Conservation (phyloP, 2,329 filamentous ascomycete genomes). For the Fusarium mexicanum region DNA sequence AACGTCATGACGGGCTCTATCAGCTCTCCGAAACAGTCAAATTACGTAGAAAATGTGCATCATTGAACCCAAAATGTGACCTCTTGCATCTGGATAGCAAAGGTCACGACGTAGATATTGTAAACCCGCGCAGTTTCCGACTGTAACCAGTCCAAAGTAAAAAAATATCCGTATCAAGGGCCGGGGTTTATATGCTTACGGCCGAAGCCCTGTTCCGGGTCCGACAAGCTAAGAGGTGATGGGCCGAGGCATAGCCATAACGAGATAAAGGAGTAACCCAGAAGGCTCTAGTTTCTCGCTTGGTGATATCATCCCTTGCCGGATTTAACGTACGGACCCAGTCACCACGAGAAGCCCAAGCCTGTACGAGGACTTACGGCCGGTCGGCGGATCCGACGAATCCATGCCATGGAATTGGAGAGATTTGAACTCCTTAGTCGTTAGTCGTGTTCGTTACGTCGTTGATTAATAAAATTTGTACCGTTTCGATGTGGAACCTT, state of each 20-base stretch:
- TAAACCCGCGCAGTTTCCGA: background rate
- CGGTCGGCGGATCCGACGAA: conserved; percentile 26
- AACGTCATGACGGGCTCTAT: background rate
- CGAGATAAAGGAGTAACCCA: background rate
- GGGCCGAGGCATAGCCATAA: conserved; percentile 21
- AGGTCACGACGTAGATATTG: background rate
- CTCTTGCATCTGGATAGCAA: background rate
- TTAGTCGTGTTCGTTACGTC: background rate
- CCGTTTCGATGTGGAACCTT: background rate
- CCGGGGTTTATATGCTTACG: conserved; percentile 22
- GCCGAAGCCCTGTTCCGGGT: conserved; percentile 30
- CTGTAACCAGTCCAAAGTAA: background rate
- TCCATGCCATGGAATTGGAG: conserved; percentile 10
- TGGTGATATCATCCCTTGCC: conserved; percentile 24
- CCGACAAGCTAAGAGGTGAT: conserved; percentile 5
- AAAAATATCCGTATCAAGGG: background rate
- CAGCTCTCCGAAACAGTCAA: background rate
- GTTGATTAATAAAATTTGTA: conserved; percentile 13
- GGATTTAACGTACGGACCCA: conserved; percentile 15
- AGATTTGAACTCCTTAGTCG: conserved; percentile 7
- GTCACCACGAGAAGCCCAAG: conserved; percentile 10
- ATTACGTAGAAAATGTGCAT: background rate
- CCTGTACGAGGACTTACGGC: background rate
- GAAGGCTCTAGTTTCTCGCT: conserved; percentile 7
- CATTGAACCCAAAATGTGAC: background rate